These are phyloP conservation scores for Neofusicoccum sp. DNA, from an alignment of 2,329 filamentous ascomycete genomes.

Conservation along the genomic window DNA sequence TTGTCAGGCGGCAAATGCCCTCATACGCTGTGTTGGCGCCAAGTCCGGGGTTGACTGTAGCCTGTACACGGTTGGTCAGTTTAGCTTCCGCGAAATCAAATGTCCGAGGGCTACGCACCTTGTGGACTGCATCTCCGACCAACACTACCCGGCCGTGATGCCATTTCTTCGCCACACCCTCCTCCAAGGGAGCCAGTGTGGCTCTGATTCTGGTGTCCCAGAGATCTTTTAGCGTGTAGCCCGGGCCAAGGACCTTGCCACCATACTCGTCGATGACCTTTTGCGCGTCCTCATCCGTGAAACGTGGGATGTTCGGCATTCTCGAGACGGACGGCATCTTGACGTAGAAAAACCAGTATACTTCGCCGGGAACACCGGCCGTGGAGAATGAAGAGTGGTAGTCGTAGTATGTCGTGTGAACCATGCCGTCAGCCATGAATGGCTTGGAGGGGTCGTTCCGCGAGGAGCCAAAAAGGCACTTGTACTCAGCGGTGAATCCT, in stretches of 20 bases:
- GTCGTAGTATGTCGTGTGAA: constrained; percentile 25
- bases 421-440: constrained; percentile 11
- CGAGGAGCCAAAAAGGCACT: constrained; percentile 5
- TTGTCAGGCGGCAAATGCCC: constrained; percentile 6
- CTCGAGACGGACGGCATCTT: not conserved
- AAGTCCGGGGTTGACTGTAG: constrained; percentile 11
- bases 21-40: constrained; percentile 12
- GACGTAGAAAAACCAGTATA: constrained; percentile 18
- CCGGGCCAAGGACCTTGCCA: constrained; percentile 15
- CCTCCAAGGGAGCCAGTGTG: not conserved
- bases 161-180: constrained; percentile 7
- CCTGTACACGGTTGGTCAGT: not conserved
- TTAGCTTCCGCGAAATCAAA: not conserved
- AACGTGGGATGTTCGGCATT: constrained; percentile 25
- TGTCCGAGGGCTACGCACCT: constrained; percentile 19
- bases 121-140: constrained; percentile 6
- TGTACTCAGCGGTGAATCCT: constrained; percentile 13
- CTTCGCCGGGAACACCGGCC: constrained; percentile 19
- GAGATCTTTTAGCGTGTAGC: constrained; percentile 21
- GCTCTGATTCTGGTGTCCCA: constrained; percentile 2
- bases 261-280: constrained; percentile 19
- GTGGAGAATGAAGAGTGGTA: constrained; percentile 25
- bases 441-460: constrained; percentile 2
- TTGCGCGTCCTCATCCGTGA: constrained; percentile 37
- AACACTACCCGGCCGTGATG: constrained; percentile 6